Conservation (phyloP, 208 protist species). For the Phytomonas sp. region DNA sequence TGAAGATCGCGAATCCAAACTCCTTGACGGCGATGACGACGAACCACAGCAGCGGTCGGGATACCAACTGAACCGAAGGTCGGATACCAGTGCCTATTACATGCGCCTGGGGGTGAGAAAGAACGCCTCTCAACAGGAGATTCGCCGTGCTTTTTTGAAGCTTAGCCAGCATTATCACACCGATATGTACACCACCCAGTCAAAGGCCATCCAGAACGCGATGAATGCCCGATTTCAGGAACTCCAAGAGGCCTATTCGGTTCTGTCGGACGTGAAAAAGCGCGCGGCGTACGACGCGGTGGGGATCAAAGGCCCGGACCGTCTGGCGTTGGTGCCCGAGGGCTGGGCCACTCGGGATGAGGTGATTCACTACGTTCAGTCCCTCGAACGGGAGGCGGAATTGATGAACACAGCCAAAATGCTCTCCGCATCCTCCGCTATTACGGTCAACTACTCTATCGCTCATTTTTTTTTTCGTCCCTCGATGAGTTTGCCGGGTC, state of each 20-base stretch:
- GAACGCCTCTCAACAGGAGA: slow-evolving; percentile 41
- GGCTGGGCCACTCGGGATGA: slow-evolving; percentile 28
- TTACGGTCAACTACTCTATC: slow-evolving; percentile 41
- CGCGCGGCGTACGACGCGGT: slow-evolving; percentile 72
- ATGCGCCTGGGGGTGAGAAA: slow-evolving; percentile 46
- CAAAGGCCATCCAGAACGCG: slow-evolving; percentile 26
- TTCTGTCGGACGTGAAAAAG: slow-evolving; percentile 63
- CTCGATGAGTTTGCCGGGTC: neutral
- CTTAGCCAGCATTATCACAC: slow-evolving; percentile 82
- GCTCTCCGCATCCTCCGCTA: slow-evolving; percentile 42
- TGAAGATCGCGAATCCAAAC: neutral
- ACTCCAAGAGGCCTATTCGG: slow-evolving; percentile 69
- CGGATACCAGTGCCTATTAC: slow-evolving; percentile 75
- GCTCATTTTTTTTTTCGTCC: slow-evolving; percentile 31
- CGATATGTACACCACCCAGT: slow-evolving; percentile 59
- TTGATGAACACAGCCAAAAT: slow-evolving; percentile 46
- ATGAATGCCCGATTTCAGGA: slow-evolving; percentile 81
- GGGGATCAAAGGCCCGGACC: slow-evolving; percentile 33
- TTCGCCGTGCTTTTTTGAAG: slow-evolving; percentile 67
- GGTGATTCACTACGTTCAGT: slow-evolving; percentile 46
- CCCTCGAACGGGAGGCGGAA: slow-evolving; percentile 52
- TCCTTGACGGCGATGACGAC: slow-evolving; percentile 18
- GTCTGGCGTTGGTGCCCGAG: slow-evolving; percentile 51
- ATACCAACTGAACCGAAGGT: neutral
- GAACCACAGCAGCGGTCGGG: neutral